Conservation (phyloP, 352 stramenopile genomes). For the Pythium aristosporum region DNA sequence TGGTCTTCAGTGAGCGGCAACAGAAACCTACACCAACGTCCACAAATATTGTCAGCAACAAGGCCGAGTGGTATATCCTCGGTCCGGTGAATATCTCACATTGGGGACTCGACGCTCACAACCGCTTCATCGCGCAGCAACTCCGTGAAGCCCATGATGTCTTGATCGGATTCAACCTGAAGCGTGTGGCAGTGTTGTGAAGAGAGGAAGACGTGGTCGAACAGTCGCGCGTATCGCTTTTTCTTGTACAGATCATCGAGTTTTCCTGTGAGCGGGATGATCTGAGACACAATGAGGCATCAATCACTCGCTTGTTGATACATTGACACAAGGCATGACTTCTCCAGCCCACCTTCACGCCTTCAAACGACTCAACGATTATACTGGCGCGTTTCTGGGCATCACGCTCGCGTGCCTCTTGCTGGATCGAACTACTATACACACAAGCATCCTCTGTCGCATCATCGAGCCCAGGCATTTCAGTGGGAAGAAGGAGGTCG, state of each 20-base stretch:
- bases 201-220: constrained; percentile 71
- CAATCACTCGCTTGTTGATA: neutral
- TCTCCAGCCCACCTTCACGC: constrained; percentile 46
- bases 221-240: constrained; percentile 57
- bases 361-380: constrained; percentile 53
- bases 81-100: constrained; percentile 36
- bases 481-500: neutral
- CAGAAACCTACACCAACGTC: constrained; percentile 43
- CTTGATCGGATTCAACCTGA: constrained; percentile 24
- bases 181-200: constrained; percentile 59
- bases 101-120: constrained; percentile 71
- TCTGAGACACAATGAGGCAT: constrained; percentile 12
- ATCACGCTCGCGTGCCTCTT: constrained; percentile 34
- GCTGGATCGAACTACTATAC: constrained; percentile 30
- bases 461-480: neutral
- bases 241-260: constrained; percentile 61
- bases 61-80: neutral
- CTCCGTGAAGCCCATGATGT: constrained; percentile 30
- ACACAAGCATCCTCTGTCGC: neutral
- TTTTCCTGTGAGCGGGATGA: constrained; percentile 62
- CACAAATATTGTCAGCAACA: neutral
- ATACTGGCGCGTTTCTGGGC: constrained; percentile 37
- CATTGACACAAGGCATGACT: neutral
- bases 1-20: constrained; percentile 71
- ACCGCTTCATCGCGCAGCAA: constrained; percentile 41